Conservation (phyloP, 352 stramenopile genomes). For the Pythium apleroticum region DNA sequence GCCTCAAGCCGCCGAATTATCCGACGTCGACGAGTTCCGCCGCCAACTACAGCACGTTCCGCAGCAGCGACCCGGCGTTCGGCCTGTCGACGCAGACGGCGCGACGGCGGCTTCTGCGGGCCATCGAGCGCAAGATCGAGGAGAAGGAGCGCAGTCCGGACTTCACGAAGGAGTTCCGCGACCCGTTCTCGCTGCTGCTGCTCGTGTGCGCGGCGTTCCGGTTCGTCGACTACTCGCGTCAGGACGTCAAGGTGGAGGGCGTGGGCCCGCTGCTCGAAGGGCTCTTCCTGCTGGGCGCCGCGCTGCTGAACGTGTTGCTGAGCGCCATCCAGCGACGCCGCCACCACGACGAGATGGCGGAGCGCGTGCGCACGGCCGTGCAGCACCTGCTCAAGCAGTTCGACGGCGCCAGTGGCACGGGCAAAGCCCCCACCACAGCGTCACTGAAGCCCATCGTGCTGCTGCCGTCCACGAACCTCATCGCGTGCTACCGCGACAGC, state of each 20-base stretch:
- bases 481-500: constrained; percentile 76
- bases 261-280: constrained; percentile 47
- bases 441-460: constrained; percentile 45
- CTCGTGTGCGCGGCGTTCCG: constrained; percentile 66
- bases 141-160: constrained; percentile 64
- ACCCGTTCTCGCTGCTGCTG: constrained; percentile 71
- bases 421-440: constrained; percentile 7
- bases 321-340: constrained; percentile 68
- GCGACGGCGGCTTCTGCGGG: constrained; percentile 51
- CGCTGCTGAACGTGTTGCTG: constrained; percentile 57
- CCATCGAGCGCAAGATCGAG: constrained; percentile 70
- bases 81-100: constrained; percentile 55
- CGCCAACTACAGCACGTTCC: constrained; percentile 28
- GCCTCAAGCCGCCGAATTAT: constrained; percentile 28
- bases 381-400: constrained; percentile 44
- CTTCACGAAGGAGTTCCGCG: constrained; percentile 70
- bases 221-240: constrained; percentile 47
- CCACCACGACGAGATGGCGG: constrained; percentile 75
- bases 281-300: constrained; percentile 57
- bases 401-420: background rate
- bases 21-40: constrained; percentile 3
- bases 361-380: constrained; percentile 69
- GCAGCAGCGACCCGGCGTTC: constrained; percentile 26
- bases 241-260: constrained; percentile 28
- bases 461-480: constrained; percentile 75